Base-by-base conservation (phyloP, 345 rosid species). In the Acer campestre region DNA sequence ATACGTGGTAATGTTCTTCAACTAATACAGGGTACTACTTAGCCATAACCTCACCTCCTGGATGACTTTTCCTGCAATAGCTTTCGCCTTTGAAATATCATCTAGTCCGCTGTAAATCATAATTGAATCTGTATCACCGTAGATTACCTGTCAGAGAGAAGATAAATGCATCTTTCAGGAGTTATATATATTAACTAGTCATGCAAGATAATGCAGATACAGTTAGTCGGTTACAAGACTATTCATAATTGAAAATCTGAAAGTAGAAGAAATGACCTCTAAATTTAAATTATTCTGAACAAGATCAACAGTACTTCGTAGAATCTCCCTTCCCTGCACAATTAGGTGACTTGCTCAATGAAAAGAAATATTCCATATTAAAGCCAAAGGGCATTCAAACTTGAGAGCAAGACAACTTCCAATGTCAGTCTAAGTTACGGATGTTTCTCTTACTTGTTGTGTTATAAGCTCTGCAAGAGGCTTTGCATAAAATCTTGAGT, bases 111-210 rank as follows among this genome's bases (percentile, higher is more conserved):
- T 96, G 82, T 96, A 84, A 84, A 94, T 92, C 99, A 96, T 96
- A 80, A 96, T 96, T 76, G 99, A 96, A 88, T 96, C 99, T 16
- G 99, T 96, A 80, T 96, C 99, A 75, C 99, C 99, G 75, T 96
- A 94, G 53, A 96, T 90, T 20, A 96, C 99, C 98, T 96, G 92
- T 64, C 77, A 84, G 46, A 77, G 65, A 68, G 53, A 86, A 81
- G 69, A 84, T 46, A 75, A 48, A 82, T 48, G 63, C 75, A 70
- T 53, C 75, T 61, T 79, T 80, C 71, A 67, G 72, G 22, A 72
- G 63, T 42, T n/a, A 48, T 63, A 69, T 61, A 75, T 58, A 80
- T 18, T 51, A 78, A 68, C 70, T 51, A 70, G 65, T 46, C 65
- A 70, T 22, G 62, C 22, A 40, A 61, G 65, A 66, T 76, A 71